phyloP scores from a whole-genome alignment of 495 filamentous ascomycete genomes.

The Xylaria venustula region DNA sequence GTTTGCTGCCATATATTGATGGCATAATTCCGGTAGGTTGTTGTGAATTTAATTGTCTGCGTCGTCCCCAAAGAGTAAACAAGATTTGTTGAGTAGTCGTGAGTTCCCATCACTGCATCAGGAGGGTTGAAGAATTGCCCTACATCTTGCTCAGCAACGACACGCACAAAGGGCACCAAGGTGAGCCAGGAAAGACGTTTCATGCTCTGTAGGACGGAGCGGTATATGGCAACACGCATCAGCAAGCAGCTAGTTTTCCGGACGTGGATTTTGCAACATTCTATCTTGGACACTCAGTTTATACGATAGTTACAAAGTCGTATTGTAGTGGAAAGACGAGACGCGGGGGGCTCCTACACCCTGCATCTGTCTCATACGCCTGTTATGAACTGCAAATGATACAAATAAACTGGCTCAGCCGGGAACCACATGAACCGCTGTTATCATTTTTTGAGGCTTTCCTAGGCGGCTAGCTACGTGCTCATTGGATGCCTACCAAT shows the following conservation, averaged over 20 bases:
- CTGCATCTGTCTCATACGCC: no score
- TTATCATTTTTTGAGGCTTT: no score
- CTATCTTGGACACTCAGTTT: no score
- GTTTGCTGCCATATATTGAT: conserved; percentile 24
- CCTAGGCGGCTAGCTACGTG: no score
- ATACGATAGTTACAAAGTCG: no score
- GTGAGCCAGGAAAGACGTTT: background rate
- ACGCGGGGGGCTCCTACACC: no score
- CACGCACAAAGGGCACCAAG: background rate
- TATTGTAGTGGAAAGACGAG: no score
- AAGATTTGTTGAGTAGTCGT: conserved; percentile 16
- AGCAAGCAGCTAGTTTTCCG: background rate
- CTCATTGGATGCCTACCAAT: no score
- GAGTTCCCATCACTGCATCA: background rate
- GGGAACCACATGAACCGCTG: no score
- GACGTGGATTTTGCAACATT: no score
- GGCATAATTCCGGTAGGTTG: conserved; percentile 17
- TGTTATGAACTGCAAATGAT: no score
- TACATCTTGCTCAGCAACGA: conserved; percentile 1
- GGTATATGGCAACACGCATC: background rate
- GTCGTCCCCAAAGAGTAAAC: conserved; percentile 17
- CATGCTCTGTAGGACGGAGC: background rate
- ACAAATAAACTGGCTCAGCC: no score
- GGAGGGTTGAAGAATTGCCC: conserved; percentile 20
- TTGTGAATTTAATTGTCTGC: conserved; percentile 22